These are phyloP conservation scores for Hirsutella minnesotensis DNA, from an alignment of 2,329 filamentous ascomycete genomes.

Conservation along the genomic window DNA sequence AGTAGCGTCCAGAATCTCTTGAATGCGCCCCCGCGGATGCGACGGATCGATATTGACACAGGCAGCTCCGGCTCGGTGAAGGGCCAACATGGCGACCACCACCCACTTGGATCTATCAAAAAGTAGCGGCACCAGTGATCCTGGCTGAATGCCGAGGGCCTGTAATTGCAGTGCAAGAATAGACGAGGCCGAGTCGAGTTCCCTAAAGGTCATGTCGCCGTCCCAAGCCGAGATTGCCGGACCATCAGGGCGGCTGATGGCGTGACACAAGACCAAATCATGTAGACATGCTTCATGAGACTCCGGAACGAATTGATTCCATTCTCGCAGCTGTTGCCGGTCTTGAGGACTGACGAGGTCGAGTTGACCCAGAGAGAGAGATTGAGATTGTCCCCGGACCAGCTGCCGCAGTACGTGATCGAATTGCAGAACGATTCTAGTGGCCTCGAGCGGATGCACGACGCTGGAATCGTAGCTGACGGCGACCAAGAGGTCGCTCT, in stretches of 20 bases:
- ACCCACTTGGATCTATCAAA: neutral
- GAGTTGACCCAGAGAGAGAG: too few species aligned
- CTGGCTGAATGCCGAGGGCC: neutral
- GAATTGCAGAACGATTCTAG: too few species aligned
- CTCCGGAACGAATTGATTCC: too few species aligned
- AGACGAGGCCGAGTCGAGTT: neutral
- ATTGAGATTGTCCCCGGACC: too few species aligned
- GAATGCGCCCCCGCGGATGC: neutral
- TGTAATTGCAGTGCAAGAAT: neutral
- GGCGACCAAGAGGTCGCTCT: too few species aligned
- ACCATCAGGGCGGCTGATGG: conserved; percentile 20
- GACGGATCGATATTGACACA: neutral
- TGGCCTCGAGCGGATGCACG: too few species aligned
- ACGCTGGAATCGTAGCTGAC: too few species aligned
- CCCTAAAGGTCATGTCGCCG: neutral
- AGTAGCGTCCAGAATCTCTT: neutral
- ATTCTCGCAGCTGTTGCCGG: too few species aligned
- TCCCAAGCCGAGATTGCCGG: neutral
- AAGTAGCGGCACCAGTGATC: neutral
- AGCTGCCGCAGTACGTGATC: too few species aligned
- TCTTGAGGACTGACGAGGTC: too few species aligned
- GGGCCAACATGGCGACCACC: neutral
- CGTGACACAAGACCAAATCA: too few species aligned
- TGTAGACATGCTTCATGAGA: too few species aligned
- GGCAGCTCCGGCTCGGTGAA: neutral